Base-by-base conservation (phyloP, 2,329 filamentous ascomycete species). In the Aspergillus cejpii region DNA sequence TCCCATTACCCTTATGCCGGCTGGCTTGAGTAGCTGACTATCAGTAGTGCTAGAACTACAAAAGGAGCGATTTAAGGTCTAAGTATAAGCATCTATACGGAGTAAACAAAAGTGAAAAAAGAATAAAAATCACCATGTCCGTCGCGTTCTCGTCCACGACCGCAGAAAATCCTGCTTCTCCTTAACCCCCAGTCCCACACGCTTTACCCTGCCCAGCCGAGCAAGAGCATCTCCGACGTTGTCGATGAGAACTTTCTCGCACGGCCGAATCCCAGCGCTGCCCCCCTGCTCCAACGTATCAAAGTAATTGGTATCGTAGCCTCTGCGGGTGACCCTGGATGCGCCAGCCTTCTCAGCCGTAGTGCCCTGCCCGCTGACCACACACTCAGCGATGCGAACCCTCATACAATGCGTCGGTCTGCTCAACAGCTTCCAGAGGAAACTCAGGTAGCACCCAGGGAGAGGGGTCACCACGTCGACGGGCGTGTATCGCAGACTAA, bases 391-490 rank as follows among this genome's bases (percentile, higher is more conserved):
- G 44, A 98, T 90, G 39, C 92, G 80, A 10, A 97, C 91, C 19
- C 89, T 81, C 57, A 98, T 91, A 58, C 83, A 89, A 53, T 95
- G 92, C 1, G 87, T 94, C 1, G 89, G 86, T 38, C 84, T 81
- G 34, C 85, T 87, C 26, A 95, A 80, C 6, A 97, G 73, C 42
- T 83, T 85, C 89, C 90, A 98, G 6, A 96, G 61, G 64, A 96
- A 96, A 1, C 71, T 70, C 5, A 78, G 41, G 65, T 86, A 89
- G 21, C 77, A 76, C 10, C 84, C 81, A 0, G 92, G 90, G 0
- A 98, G 73, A 0, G 92, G 91, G 0, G 92, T 96, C 0, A 91
- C 94, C 47, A 97, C 83, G 62, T 97, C 90, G 3, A 84, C 78
- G 0, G 91, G 86, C 0, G 87, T 85, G 66, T 97, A 98, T 41